These are phyloP conservation scores for Cladosporium velox DNA, from an alignment of 2,329 filamentous ascomycete genomes.

Conservation along the genomic window DNA sequence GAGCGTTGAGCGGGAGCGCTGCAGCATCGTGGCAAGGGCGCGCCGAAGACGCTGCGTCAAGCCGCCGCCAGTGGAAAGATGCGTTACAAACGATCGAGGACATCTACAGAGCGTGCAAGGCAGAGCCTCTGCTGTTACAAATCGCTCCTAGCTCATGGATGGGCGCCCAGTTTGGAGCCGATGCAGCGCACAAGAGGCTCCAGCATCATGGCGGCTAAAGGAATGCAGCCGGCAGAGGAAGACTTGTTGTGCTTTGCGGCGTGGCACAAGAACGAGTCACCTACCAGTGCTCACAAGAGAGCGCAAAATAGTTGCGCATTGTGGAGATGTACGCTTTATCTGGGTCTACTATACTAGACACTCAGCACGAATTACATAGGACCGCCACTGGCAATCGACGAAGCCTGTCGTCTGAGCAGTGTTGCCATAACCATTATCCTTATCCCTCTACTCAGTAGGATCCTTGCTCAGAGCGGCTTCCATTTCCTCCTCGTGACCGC, in stretches of 20 bases:
- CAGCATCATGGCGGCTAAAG: not conserved
- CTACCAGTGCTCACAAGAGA: not conserved
- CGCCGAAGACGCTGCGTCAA: not conserved
- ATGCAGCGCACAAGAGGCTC: not conserved
- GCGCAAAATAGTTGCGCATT: not conserved
- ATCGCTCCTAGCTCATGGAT: not conserved
- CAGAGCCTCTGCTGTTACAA: not conserved
- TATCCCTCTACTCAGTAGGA: conserved; percentile 28
- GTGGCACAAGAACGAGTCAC: not conserved
- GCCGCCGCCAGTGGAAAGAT: not conserved
- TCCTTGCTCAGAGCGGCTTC: conserved; percentile 31
- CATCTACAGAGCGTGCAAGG: not conserved
- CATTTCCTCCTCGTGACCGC: conserved; percentile 30
- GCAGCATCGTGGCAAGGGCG: not conserved
- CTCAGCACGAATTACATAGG: conserved; percentile 2
- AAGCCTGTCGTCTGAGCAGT: not conserved
- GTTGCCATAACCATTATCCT: not conserved
- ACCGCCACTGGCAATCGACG: not conserved
- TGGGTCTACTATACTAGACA: not conserved
- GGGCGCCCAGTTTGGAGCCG: not conserved
- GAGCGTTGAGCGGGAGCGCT: not conserved
- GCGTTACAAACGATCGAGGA: not conserved
- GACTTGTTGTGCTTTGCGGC: not conserved
- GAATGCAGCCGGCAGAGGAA: not conserved
- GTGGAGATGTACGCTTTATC: not conserved